These are phyloP conservation scores for Kodamaea anthophila DNA, from an alignment of 1,139 yeast species.

Conservation along the genomic window DNA sequence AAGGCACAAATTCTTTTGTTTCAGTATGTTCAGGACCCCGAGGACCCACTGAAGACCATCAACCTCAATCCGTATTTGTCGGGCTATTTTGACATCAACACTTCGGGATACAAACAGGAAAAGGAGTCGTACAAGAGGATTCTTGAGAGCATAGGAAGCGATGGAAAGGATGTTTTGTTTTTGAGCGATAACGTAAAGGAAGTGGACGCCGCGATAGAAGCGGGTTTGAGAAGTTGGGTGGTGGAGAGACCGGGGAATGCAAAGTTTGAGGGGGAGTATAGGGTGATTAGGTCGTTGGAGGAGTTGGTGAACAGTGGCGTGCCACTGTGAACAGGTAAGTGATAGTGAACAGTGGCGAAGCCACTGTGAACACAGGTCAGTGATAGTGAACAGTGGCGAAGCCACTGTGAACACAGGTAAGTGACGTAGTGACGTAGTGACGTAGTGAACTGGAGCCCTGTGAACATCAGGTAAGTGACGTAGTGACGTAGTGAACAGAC, in stretches of 20 bases:
- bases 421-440: too few species aligned
- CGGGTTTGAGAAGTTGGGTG: constrained; percentile 55
- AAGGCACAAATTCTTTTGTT: constrained; percentile 79
- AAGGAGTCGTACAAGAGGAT: constrained; percentile 54
- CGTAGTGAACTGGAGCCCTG: too few species aligned
- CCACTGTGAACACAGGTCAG: too few species aligned
- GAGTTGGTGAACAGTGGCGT: neutral
- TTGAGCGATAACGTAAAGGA: constrained; percentile 70
- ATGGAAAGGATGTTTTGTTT: constrained; percentile 44
- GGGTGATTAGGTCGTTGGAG: constrained; percentile 5
- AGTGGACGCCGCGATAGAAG: constrained; percentile 63
- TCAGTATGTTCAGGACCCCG: constrained; percentile 44
- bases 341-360: too few species aligned
- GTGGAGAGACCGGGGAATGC: constrained; percentile 77
- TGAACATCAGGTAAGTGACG: too few species aligned
- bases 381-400: too few species aligned
- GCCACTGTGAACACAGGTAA: too few species aligned
- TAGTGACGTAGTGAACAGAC: too few species aligned
- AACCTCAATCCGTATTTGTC: constrained; percentile 51
- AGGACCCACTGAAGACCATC: constrained; percentile 12
- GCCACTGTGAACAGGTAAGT: too few species aligned
- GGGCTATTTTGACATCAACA: constrained; percentile 81
- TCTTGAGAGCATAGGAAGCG: constrained; percentile 34
- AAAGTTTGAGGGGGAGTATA: constrained; percentile 17
- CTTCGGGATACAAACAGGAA: constrained; percentile 70